Conservation (phyloP, 2,329 filamentous ascomycete genomes). For the Xylariaceae sp. region DNA sequence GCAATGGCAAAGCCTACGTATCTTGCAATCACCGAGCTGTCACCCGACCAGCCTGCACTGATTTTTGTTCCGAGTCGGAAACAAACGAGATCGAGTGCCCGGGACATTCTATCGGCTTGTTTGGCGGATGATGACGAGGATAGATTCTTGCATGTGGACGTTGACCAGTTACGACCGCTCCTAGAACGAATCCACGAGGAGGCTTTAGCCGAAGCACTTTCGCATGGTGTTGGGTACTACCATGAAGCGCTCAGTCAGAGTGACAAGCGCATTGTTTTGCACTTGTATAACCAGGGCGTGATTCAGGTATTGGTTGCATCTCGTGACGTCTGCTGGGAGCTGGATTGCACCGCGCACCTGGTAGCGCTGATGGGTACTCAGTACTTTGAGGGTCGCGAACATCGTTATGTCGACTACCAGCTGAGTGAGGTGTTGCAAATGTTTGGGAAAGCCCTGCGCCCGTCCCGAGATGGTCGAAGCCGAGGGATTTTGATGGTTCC, state of each 20-base stretch:
- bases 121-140: slow-evolving; percentile 90
- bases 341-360: slow-evolving; percentile 84
- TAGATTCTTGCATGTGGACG: slow-evolving; percentile 84
- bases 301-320: slow-evolving; percentile 79
- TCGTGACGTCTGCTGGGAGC: slow-evolving; percentile 94
- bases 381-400: slow-evolving; percentile 94
- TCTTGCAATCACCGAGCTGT: slow-evolving; percentile 83
- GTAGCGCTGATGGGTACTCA: slow-evolving; percentile 98
- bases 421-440: slow-evolving; percentile 95
- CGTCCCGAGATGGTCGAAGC: slow-evolving; percentile 76
- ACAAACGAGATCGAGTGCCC: slow-evolving; percentile 83
- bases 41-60: slow-evolving; percentile 84
- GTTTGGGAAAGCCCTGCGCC: slow-evolving; percentile 89
- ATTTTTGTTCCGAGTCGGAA: slow-evolving; percentile 93
- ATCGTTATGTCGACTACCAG: slow-evolving; percentile 95
- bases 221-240: slow-evolving; percentile 95
- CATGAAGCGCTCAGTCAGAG: slow-evolving; percentile 88
- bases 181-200: slow-evolving; percentile 83
- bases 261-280: slow-evolving; percentile 91
- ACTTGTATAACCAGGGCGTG: slow-evolving; percentile 86
- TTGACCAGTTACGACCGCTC: slow-evolving; percentile 79
- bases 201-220: slow-evolving; percentile 83
- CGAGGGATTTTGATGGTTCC: slow-evolving; percentile 97
- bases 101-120: slow-evolving; percentile 86
- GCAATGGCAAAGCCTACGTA: slow-evolving; percentile 97